Conservation (phyloP, 352 stramenopile species). For the Globisporangium acanthophoron region DNA sequence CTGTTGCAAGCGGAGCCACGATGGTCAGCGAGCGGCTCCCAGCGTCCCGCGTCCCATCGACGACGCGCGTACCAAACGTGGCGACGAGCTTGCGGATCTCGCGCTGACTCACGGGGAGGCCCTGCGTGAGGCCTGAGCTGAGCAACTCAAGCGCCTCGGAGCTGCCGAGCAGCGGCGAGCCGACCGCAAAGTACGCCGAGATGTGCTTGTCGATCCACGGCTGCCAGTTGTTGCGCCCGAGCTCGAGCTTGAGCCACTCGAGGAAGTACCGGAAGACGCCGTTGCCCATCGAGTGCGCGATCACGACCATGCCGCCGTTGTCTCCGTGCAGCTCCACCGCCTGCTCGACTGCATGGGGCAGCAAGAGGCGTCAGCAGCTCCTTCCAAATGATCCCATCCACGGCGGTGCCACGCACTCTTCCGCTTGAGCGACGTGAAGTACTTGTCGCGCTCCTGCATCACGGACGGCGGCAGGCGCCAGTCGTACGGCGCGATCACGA, state of each 20-base stretch:
- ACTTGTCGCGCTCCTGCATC: slow-evolving; percentile 69
- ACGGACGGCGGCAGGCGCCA: slow-evolving; percentile 72
- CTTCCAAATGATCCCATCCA: neutral
- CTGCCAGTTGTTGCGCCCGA: slow-evolving; percentile 66
- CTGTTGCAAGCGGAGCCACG: slow-evolving; percentile 13
- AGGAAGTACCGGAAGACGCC: slow-evolving; percentile 79
- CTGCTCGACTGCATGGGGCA: slow-evolving; percentile 37
- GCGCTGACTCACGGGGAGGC: slow-evolving; percentile 54
- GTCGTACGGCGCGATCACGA: slow-evolving; percentile 76
- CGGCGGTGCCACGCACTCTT: slow-evolving; percentile 37
- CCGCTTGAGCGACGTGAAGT: slow-evolving; percentile 64
- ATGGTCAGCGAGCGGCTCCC: too few species aligned
- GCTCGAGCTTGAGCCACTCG: slow-evolving; percentile 71
- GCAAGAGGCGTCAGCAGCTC: neutral
- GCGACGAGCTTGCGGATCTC: slow-evolving; percentile 69
- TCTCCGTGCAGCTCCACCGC: slow-evolving; percentile 43
- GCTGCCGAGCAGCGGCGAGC: slow-evolving; percentile 65
- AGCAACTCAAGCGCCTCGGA: slow-evolving; percentile 63
- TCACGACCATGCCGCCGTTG: slow-evolving; percentile 52
- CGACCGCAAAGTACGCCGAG: slow-evolving; percentile 71
- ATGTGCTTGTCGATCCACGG: slow-evolving; percentile 74
- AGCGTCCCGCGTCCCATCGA: neutral
- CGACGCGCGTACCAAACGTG: slow-evolving; percentile 43
- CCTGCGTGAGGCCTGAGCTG: slow-evolving; percentile 54
- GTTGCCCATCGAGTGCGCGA: slow-evolving; percentile 83